Base-by-base conservation (phyloP, 495 filamentous ascomycete genomes). In the Penicillium waksmanii region DNA sequence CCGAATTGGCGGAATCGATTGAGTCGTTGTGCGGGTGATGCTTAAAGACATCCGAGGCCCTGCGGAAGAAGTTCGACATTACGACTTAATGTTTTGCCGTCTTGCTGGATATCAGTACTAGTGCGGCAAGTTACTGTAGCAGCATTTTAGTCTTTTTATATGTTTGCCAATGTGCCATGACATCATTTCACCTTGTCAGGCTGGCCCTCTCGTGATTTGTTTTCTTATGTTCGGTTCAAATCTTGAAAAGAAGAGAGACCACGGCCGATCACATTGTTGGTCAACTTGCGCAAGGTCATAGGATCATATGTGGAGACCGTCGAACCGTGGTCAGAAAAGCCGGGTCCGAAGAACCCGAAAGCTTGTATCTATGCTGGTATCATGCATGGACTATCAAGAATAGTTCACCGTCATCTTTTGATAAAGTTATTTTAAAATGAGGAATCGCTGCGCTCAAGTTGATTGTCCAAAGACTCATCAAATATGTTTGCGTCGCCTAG, bases 31-130 rank as follows among this genome's bases (percentile, higher is more conserved):
- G 31, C 17, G 15, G 8, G 51, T 53, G 33, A 36, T 53, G 57
- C 33, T 54, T 59, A 42, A 59, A 54, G 3, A 49, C 33, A 18
- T 59, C 57, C 8, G 51, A 59, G 3, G 55, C 48, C 19, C 55
- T 25, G 55, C 51, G 57, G 38, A 59, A 59, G 19, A 59, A 48
- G 7, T n/a, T 18, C 2, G 57, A 38, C 43, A 59, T 59, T 12
- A 13, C 35, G 36, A 42, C 17, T 2, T 13, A 12, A 21, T 34
- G 33, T 17, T 33, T 13, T 17, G 8, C 4, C n/a, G 18, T 17
- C 17, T 46, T 12, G 0, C 15, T 23, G 17, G 31, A 36, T 19
- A 53, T 23, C 18, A 35, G 51, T 36, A 9, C 0, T 13, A 36
- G 4, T 51, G 11, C 15, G 15, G 15, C 12, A n/a, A 12, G 5